Base-by-base conservation (phyloP, 1,284 basidiomycete genomes). In the Violaceomyces palustris region DNA sequence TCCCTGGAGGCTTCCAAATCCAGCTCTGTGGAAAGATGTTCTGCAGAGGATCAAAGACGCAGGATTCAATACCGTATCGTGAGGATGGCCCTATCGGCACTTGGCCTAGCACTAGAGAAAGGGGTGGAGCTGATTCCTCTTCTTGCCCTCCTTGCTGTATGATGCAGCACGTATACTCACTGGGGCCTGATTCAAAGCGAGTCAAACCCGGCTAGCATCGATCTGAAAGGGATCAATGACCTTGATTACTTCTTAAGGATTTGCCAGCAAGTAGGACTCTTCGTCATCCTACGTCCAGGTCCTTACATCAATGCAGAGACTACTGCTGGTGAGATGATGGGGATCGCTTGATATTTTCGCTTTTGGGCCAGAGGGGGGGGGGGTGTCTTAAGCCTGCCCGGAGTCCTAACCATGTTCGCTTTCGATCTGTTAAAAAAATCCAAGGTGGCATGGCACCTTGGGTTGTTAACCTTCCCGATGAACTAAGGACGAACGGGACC, bases 41-140 rank as follows among this genome's bases (percentile, higher is more conserved):
- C 79, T 89, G 34, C 82, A 89, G 61, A 89, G 87, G 70, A 76
- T 82, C 58, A 85, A 86, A 59, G 87, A 86, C 1, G 82, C 84
- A 0, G 87, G 87, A n/a, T 75, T 88, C 51, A 89, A 88, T 60
- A 55, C 50, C 8, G 47, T 61, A 15, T 61, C n/a, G n/a, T n/a
- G n/a, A n/a, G n/a, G n/a, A n/a, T n/a, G 37, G 25, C 21, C 17
- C 22, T 24, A 79, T n/a, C n/a, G n/a, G n/a, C n/a, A n/a, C n/a
- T n/a, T n/a, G n/a, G n/a, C n/a, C n/a, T n/a, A n/a, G n/a, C n/a
- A n/a, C n/a, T n/a, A n/a, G n/a, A n/a, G n/a, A n/a, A 81, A 2
- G 77, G 86, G 50, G 84, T 82, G 54, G 79, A 87, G 19, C 19
- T 88, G 87, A 65, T 73, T n/a, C 79, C 22, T 77, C 78, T 45